Conservation (phyloP, 2,329 filamentous ascomycete genomes). For the Chalara sp. region DNA sequence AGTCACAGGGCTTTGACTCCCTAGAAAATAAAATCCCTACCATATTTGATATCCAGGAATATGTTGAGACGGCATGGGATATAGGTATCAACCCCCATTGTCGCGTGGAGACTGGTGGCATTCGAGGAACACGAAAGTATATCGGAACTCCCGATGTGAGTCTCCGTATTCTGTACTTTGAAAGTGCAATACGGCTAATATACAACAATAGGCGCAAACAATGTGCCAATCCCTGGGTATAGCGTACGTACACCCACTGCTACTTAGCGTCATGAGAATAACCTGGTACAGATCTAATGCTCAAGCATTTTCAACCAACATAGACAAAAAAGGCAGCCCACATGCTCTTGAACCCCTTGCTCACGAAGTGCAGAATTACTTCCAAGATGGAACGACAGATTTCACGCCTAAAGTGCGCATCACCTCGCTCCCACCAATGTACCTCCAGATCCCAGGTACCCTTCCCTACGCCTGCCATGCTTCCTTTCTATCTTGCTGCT, state of each 20-base stretch:
- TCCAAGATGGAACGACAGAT: constrained; percentile 47
- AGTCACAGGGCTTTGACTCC: constrained; percentile 47
- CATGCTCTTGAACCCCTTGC: constrained; percentile 44
- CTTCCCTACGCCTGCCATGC: constrained; percentile 7
- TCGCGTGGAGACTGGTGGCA: constrained; percentile 76
- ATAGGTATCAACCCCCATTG: constrained; percentile 70
- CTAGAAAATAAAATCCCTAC: constrained; percentile 61
- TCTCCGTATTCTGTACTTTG: background rate
- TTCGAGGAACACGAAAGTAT: constrained; percentile 85
- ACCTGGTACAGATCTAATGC: constrained; percentile 48
- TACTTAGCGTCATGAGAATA: background rate
- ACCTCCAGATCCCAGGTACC: constrained; percentile 74
- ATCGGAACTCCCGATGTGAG: constrained; percentile 85
- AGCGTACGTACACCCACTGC: constrained; percentile 36
- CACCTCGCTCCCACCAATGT: constrained; percentile 75
- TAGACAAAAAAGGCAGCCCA: constrained; percentile 31
- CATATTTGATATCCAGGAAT: constrained; percentile 76
- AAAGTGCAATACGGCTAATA: background rate
- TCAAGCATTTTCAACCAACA: constrained; percentile 41
- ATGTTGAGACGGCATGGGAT: constrained; percentile 86
- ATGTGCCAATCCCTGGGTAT: constrained; percentile 67
- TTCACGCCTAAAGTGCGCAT: constrained; percentile 55
- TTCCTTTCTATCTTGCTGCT: background rate
- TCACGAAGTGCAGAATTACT: constrained; percentile 66
- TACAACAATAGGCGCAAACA: constrained; percentile 58